Percentiles rank a stretch among this genome's conserved stretches.
These are phyloP conservation scores for Sapria himalayana DNA, from an alignment of 345 rosid genomes.

Conservation along the genomic window DNA sequence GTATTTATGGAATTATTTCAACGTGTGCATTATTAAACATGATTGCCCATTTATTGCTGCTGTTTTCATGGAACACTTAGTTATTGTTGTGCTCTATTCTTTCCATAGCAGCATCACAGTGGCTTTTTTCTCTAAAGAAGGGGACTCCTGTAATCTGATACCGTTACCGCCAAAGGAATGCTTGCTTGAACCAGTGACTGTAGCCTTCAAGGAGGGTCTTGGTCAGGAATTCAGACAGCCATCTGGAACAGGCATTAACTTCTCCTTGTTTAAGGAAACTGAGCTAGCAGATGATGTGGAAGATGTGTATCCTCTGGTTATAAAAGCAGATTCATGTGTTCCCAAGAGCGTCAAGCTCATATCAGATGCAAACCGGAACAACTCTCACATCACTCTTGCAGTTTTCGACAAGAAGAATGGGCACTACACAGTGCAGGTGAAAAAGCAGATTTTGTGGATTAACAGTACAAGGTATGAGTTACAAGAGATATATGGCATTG, in stretches of 20 bases:
- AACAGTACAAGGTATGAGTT: slow-evolving; percentile 52
- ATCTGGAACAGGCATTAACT: slow-evolving; percentile 56
- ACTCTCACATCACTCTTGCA: slow-evolving; percentile 60
- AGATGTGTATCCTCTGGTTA: slow-evolving; percentile 48
- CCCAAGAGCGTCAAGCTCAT: slow-evolving; percentile 2
- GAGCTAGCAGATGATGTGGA: slow-evolving; percentile 22
- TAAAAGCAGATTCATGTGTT: slow-evolving; percentile 48
- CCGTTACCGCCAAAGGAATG: slow-evolving; percentile 39
- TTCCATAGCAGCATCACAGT: slow-evolving; percentile 37
- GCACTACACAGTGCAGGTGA: slow-evolving; percentile 32
- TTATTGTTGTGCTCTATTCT: slow-evolving; percentile 1
- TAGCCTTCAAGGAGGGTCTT: slow-evolving; percentile 53
- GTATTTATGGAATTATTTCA: too few relatives aligned
- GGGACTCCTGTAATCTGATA: slow-evolving; percentile 31
- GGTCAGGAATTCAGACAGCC: slow-evolving; percentile 69
- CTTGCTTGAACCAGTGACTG: slow-evolving; percentile 30
- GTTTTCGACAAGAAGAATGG: slow-evolving; percentile 63
- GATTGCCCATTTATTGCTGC: too few relatives aligned
- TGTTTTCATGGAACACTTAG: too few relatives aligned
- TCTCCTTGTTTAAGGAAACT: slow-evolving; percentile 37
- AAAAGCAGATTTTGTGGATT: slow-evolving; percentile 81
- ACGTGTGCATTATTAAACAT: too few relatives aligned
- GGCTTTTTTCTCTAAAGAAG: slow-evolving; percentile 71
- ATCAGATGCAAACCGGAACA: slow-evolving; percentile 17
- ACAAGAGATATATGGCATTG: slow-evolving; percentile 92